These are phyloP conservation scores for Marasmius tenuissimus DNA, from an alignment of 1,284 basidiomycete species.

Conservation along the genomic window DNA sequence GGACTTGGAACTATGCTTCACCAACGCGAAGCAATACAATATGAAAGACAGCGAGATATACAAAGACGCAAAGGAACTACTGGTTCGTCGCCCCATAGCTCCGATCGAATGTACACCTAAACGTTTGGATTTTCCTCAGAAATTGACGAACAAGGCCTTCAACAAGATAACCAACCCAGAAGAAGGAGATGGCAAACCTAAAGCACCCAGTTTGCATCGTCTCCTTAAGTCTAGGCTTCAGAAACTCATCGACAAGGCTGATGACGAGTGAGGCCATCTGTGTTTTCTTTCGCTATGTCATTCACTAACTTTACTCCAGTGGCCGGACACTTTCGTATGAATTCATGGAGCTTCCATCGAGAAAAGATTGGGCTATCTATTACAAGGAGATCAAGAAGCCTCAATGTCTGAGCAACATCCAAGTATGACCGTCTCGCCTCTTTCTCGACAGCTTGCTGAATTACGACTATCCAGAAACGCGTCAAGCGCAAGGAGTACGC, in stretches of 20 bases:
- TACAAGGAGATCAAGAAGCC: slow-evolving; percentile 85
- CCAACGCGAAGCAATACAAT: slow-evolving; percentile 91
- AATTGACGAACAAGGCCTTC: slow-evolving; percentile 66
- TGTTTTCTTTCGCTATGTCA: slow-evolving; percentile 10
- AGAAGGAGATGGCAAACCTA: slow-evolving; percentile 52
- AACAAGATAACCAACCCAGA: slow-evolving; percentile 53
- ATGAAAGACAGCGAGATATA: slow-evolving; percentile 84
- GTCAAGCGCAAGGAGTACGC: slow-evolving; percentile 75
- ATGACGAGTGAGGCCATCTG: slow-evolving; percentile 50
- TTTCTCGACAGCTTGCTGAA: slow-evolving; percentile 9
- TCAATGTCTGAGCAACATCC: slow-evolving; percentile 79
- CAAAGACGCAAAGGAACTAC: slow-evolving; percentile 73
- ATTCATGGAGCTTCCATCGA: slow-evolving; percentile 84
- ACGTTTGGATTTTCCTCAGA: slow-evolving; percentile 40
- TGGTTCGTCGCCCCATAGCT: slow-evolving; percentile 32
- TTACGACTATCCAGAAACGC: slow-evolving; percentile 52
- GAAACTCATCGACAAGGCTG: slow-evolving; percentile 69
- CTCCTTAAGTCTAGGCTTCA: slow-evolving; percentile 65
- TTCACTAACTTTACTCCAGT: slow-evolving; percentile 31
- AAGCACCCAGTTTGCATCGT: slow-evolving; percentile 58
- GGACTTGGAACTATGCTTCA: slow-evolving; percentile 87
- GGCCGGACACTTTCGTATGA: slow-evolving; percentile 71
- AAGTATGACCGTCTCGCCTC: slow-evolving; percentile 48
- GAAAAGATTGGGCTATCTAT: slow-evolving; percentile 80
- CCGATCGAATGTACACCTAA: neutral